Percentiles rank a stretch among this genome's conserved stretches.
Conservation (phyloP, 2,329 filamentous ascomycete species). For the Aspergillus phoenicis region DNA sequence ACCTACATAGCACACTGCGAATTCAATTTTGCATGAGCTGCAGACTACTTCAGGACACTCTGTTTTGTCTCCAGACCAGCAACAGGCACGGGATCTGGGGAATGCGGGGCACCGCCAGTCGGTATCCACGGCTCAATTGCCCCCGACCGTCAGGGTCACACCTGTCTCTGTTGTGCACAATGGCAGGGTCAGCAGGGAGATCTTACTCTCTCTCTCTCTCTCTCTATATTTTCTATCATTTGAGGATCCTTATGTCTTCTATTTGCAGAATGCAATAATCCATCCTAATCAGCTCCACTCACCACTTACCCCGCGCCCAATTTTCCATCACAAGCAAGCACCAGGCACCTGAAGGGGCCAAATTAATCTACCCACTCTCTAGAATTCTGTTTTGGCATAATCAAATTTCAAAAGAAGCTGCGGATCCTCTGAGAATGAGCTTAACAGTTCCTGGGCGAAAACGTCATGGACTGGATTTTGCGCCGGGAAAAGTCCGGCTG, state of each 20-base stretch:
- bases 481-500: conserved; percentile 33
- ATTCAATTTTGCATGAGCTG: too few species aligned
- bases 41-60: background rate
- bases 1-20: too few species aligned
- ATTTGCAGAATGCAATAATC: too few species aligned
- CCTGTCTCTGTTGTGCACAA: too few species aligned
- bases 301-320: too few species aligned
- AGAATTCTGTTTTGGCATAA: too few species aligned
- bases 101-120: conserved; percentile 1
- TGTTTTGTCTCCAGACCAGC: background rate
- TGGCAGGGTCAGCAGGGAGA: background rate
- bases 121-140: background rate
- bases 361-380: too few species aligned
- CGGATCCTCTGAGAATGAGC: background rate
- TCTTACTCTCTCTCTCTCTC: too few species aligned
- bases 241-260: too few species aligned
- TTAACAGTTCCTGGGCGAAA: background rate
- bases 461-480: background rate
- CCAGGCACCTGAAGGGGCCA: too few species aligned
- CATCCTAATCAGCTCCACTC: too few species aligned
- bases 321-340: accelerated
- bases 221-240: background rate
- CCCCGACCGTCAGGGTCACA: background rate
- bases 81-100: conserved; percentile 4
- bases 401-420: background rate